Conservation (phyloP, 495 filamentous ascomycete genomes). For the Aspergillus hancockii region DNA sequence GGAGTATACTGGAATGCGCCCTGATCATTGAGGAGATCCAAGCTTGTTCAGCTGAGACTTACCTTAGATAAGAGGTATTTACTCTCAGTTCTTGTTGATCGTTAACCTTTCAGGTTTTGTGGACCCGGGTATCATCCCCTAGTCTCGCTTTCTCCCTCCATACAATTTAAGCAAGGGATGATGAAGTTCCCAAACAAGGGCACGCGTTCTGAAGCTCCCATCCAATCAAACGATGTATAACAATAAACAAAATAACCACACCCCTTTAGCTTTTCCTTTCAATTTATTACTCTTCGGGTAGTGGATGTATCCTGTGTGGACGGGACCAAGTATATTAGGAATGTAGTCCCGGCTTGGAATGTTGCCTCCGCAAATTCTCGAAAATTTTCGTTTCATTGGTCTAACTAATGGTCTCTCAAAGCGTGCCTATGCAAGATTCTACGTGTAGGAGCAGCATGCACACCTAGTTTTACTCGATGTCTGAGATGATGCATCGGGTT, state of each 20-base stretch:
- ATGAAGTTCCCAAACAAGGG: background rate
- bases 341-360: background rate
- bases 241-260: background rate
- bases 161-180: background rate
- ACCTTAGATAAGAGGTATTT: too few relatives aligned
- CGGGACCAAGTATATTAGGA: background rate
- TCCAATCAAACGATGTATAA: background rate
- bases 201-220: too few relatives aligned
- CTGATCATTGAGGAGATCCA: too few relatives aligned
- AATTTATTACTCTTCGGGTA: background rate
- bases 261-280: background rate
- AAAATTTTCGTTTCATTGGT: background rate
- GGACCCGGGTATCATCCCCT: background rate
- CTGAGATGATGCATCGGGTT: too few relatives aligned
- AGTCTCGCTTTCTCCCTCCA: too few relatives aligned
- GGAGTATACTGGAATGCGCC: background rate
- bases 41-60: too few relatives aligned
- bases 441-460: too few relatives aligned
- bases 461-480: too few relatives aligned
- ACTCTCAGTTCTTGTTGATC: too few relatives aligned
- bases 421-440: too few relatives aligned
- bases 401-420: too few relatives aligned
- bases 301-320: background rate
- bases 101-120: background rate
- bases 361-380: background rate